Conservation (phyloP, 352 stramenopile species). For the Phytophthora constricta region DNA sequence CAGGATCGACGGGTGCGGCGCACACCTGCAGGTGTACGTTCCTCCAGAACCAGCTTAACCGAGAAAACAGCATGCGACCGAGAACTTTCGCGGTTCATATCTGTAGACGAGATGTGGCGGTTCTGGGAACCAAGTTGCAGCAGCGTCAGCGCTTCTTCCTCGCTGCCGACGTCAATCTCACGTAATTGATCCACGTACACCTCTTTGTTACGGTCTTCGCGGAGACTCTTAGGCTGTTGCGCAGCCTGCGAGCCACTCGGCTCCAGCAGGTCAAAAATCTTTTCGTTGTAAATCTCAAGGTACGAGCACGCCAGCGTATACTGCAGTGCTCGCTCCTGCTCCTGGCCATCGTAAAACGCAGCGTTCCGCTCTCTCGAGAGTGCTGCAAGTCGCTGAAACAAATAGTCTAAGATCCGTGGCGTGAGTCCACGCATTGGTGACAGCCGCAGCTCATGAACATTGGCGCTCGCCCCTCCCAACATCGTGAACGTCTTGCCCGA, state of each 20-base stretch:
- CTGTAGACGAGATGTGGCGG: conserved; percentile 94
- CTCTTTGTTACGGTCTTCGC: conserved; percentile 76
- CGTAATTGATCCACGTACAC: conserved; percentile 86
- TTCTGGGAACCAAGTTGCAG: conserved; percentile 82
- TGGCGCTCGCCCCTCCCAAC: conserved; percentile 52
- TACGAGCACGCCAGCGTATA: conserved; percentile 85
- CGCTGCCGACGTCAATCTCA: conserved; percentile 67
- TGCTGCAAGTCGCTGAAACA: conserved; percentile 70
- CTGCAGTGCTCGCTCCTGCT: conserved; percentile 45
- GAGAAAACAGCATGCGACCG: conserved; percentile 98
- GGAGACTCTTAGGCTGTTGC: conserved; percentile 69
- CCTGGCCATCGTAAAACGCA: conserved; percentile 38
- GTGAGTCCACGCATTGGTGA: conserved; percentile 76
- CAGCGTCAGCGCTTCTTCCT: conserved; percentile 74
- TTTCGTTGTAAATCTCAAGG: conserved; percentile 93
- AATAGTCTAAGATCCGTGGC: conserved; percentile 82
- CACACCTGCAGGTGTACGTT: conserved; percentile 64
- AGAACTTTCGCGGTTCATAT: conserved; percentile 98
- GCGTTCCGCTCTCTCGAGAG: conserved; percentile 50
- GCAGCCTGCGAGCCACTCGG: conserved; percentile 46
- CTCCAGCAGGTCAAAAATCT: conserved; percentile 88
- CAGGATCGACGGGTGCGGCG: conserved; percentile 76
- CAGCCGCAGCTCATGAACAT: conserved; percentile 52
- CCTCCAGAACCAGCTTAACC: conserved; percentile 91
- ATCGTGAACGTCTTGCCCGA: conserved; percentile 92